Conservation (phyloP, 2,329 filamentous ascomycete species). For the Aspergillus terreus region DNA sequence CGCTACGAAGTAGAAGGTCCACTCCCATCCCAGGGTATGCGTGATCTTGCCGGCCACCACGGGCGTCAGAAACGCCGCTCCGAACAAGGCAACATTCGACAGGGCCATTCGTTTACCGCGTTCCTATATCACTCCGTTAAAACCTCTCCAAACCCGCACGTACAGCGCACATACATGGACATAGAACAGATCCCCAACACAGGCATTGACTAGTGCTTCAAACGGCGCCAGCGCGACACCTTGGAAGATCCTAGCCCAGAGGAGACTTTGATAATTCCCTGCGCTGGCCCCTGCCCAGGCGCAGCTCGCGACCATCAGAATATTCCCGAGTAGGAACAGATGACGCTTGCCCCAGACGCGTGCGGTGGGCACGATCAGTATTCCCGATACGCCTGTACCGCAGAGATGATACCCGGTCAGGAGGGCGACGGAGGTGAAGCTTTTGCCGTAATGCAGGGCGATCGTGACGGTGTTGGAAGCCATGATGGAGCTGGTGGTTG, state of each 20-base stretch:
- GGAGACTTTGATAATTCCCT: constrained; percentile 65
- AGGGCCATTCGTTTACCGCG: constrained; percentile 85
- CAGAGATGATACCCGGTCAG: constrained; percentile 85
- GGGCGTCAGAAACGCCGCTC: constrained; percentile 72
- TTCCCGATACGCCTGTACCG: constrained; percentile 74
- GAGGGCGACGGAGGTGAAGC: constrained; percentile 73
- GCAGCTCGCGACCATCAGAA: constrained; percentile 69
- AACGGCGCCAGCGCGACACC: constrained; percentile 84
- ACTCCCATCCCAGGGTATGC: constrained; percentile 69
- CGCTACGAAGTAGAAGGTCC: constrained; percentile 83
- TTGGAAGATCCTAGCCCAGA: constrained; percentile 79
- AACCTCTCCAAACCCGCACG: neutral
- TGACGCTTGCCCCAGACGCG: constrained; percentile 92
- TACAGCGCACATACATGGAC: constrained; percentile 63
- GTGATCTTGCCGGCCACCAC: constrained; percentile 90
- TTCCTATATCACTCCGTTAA: constrained; percentile 44
- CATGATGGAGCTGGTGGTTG: constrained; percentile 78
- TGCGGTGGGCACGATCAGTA: constrained; percentile 82
- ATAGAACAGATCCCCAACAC: constrained; percentile 84
- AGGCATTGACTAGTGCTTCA: constrained; percentile 83
- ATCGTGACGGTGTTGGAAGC: constrained; percentile 83
- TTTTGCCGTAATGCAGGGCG: constrained; percentile 59
- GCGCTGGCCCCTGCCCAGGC: constrained; percentile 72
- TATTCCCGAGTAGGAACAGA: constrained; percentile 72
- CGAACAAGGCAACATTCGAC: constrained; percentile 66